These are phyloP conservation scores for Talaromyces islandicus DNA, from an alignment of 2,329 filamentous ascomycete species.

Conservation along the genomic window DNA sequence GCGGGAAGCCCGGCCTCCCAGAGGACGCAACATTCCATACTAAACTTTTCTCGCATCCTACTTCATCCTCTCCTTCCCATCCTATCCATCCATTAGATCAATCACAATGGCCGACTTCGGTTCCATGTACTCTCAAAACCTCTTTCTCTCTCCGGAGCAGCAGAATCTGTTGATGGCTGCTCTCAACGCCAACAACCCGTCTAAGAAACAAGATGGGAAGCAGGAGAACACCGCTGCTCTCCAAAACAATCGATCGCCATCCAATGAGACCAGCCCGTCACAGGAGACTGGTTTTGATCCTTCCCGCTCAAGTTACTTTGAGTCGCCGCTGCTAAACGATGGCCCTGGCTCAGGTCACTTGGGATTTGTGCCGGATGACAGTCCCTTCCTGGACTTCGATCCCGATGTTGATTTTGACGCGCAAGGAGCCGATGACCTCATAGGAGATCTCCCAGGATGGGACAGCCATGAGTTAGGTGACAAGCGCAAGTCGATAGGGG, in stretches of 20 bases:
- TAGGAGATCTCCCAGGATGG: slow-evolving; percentile 62
- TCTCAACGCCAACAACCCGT: slow-evolving; percentile 62
- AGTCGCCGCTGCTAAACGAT: slow-evolving; percentile 23
- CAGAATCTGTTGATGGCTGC: slow-evolving; percentile 71
- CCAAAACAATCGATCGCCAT: slow-evolving; percentile 5
- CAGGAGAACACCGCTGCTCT: neutral
- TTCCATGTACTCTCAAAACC: slow-evolving; percentile 45
- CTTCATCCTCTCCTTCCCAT: neutral
- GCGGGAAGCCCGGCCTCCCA: slow-evolving; percentile 26
- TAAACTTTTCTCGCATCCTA: neutral
- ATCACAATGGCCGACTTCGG: slow-evolving; percentile 32
- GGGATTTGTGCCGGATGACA: slow-evolving; percentile 58
- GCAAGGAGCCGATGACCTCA: slow-evolving; percentile 59
- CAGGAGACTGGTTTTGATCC: slow-evolving; percentile 34
- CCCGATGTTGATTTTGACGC: slow-evolving; percentile 72
- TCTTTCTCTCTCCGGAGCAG: slow-evolving; percentile 69
- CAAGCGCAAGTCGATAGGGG: slow-evolving; percentile 53
- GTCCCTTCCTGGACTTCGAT: slow-evolving; percentile 77
- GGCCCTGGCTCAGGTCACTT: slow-evolving; percentile 42
- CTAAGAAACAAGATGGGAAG: slow-evolving; percentile 24
- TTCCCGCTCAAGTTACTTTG: slow-evolving; percentile 26
- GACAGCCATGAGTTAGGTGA: slow-evolving; percentile 50
- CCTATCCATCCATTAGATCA: neutral
- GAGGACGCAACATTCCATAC: neutral
- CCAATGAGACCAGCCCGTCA: slow-evolving; percentile 5